These are phyloP conservation scores for Talaromyces thailandensis DNA, from an alignment of 495 filamentous ascomycete genomes.

Conservation along the genomic window DNA sequence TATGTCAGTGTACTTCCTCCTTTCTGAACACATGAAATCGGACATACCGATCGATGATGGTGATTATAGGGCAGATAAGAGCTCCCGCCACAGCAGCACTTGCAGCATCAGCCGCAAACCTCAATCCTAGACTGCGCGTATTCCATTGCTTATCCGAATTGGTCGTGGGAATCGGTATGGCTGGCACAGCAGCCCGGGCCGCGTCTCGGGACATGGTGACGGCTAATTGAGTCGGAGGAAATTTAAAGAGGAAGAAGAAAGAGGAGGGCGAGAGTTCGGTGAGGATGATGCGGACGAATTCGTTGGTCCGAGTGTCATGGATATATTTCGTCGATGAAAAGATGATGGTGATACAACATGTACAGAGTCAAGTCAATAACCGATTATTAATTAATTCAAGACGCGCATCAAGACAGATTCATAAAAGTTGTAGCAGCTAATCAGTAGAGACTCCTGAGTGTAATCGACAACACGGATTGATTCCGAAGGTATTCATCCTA, in stretches of 20 bases:
- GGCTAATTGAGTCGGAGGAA: not conserved
- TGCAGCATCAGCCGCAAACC: constrained; percentile 62
- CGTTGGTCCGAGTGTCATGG: not conserved
- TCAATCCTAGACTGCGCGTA: constrained; percentile 57
- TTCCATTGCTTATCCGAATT: constrained; percentile 50
- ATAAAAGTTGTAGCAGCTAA: not conserved
- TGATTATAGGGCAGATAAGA: constrained; percentile 78
- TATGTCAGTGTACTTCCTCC: constrained; percentile 10
- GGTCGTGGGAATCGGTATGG: not conserved
- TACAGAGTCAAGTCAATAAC: not conserved
- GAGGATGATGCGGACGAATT: not conserved
- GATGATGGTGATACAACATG: not conserved
- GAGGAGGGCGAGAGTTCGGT: not conserved
- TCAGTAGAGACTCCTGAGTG: not conserved
- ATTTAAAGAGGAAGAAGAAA: not conserved
- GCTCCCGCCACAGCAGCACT: constrained; percentile 72
- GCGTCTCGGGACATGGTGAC: constrained; percentile 6
- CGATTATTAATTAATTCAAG: not conserved
- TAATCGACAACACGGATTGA: not conserved
- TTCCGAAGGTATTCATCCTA: not conserved
- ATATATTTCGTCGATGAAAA: not conserved
- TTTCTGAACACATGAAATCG: not conserved
- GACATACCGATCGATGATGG: constrained; percentile 79
- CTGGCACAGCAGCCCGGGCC: not conserved
- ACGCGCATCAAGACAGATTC: not conserved